These are phyloP conservation scores for Candida sojae DNA, from an alignment of 1,139 yeast genomes.

Conservation along the genomic window DNA sequence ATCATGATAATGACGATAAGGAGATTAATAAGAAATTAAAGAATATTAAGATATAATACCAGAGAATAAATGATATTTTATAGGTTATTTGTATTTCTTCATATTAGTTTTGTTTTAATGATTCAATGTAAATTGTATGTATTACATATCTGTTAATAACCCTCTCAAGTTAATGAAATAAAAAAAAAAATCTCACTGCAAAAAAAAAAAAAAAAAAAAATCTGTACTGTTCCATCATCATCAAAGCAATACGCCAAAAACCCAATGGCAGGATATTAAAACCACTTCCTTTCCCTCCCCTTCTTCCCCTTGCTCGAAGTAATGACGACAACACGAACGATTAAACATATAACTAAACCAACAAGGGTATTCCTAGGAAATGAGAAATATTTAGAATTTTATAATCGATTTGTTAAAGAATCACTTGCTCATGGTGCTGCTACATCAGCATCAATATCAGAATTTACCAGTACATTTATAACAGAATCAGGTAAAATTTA, in stretches of 20 bases:
- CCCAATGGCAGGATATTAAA: no score
- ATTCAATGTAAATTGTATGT: no score
- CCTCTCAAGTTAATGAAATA: no score
- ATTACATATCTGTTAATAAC: no score
- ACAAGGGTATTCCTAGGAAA: slow-evolving; percentile 11
- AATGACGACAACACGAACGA: background rate
- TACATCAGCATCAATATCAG: slow-evolving; percentile 1
- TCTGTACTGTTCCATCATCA: no score
- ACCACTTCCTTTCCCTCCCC: background rate
- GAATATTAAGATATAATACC: slow-evolving; percentile 4
- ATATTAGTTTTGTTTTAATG: background rate
- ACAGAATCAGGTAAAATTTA: slow-evolving; percentile 13
- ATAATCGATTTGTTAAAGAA: slow-evolving; percentile 22
- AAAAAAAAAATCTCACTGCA: no score
- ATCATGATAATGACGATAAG: slow-evolving; percentile 8
- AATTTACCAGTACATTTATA: slow-evolving; percentile 12
- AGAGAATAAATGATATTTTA: background rate
- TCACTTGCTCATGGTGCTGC: slow-evolving; percentile 4
- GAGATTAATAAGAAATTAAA: slow-evolving; percentile 3
- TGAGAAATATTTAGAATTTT: slow-evolving; percentile 22
- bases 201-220: no score
- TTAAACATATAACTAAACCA: background rate
- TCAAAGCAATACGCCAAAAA: no score
- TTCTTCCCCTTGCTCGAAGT: background rate
- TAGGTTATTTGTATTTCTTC: background rate